Evolutionary conservation across 2,329 filamentous ascomycete species (phyloP), one percentile per base, ranked within the genome.

Genomic region (Ilyonectria sp.): DNA sequence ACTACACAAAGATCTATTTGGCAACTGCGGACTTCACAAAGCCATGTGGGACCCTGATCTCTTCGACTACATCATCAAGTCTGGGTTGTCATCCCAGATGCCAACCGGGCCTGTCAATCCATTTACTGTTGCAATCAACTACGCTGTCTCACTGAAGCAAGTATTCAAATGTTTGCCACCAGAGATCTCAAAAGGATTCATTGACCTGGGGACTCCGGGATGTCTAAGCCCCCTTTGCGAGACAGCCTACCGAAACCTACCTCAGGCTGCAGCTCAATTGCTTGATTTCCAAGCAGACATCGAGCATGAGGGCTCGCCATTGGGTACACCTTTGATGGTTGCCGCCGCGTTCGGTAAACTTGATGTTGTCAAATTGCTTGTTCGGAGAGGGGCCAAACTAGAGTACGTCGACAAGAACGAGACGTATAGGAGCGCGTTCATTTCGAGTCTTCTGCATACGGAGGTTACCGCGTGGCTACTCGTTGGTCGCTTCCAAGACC

Each of bases 401-500:
- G n/a, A 40, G 19, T 62, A 55, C 15, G 49, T 13, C 2, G 44
- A 40, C 29, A 19, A 62, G 6, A 9, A 55, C 1, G 50, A 52
- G 6, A 26, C 33, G 29, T 40, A 47, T 9, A 35, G 13, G 40
- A 55, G 29, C 21, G 50, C 15, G 13, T 13, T 62, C 21, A 17
- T 40, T 17, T 40, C 29, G 8, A 55, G 59, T 19, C 50, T 60
- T 3, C 49, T 43, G 1, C 33, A 60, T 7, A 49, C 65, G 1
- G 5, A 40, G 0, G 19, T 68, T 7, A 68, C 43, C 2, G 23
- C 4, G 4, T 69, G 60, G 68, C 6, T 68, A 4, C 44, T 68
- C 0, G 57, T 62, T 50, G 58, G 37, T 1, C 49, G 68, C 2
- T 68, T 29, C 4, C 61, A 60, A 6, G 61, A 69, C 29, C 60